Percentiles rank a stretch among this genome's conserved stretches.
Conservation (phyloP, 2,329 filamentous ascomycete genomes). For the Aspergillus ruber region DNA sequence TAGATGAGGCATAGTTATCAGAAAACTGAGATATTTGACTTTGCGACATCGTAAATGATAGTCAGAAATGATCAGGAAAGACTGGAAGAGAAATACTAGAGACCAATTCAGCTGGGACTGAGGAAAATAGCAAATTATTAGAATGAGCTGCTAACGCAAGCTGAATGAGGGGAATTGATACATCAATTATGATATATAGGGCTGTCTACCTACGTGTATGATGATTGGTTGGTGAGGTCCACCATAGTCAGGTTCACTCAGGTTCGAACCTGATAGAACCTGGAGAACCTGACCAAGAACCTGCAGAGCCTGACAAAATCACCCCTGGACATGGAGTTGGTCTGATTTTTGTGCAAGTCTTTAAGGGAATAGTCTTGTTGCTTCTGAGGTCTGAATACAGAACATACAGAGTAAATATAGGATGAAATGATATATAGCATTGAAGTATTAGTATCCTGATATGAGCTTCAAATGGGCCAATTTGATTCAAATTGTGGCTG, state of each 20-base stretch:
- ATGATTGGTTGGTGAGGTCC: neutral
- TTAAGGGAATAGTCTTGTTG: neutral
- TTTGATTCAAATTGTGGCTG: no score
- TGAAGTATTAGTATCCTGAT: no score
- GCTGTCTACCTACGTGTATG: neutral
- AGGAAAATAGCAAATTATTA: neutral
- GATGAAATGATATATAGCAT: no score
- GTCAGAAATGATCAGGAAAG: neutral
- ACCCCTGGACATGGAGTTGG: neutral
- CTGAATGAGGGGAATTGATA: neutral
- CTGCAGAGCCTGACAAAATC: neutral
- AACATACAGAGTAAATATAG: no score
- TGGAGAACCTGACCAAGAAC: neutral
- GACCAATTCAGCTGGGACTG: neutral
- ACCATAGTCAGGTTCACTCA: neutral
- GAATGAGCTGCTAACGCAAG: neutral
- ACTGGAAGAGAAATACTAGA: neutral
- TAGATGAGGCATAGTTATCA: conserved; percentile 7
- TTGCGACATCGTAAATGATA: conserved; percentile 6
- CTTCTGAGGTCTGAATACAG: no score
- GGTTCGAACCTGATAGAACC: neutral
- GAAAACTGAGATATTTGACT: conserved; percentile 10
- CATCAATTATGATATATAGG: neutral
- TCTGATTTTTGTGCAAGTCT: neutral
- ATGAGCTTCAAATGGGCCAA: no score